Evolutionary conservation across 2,329 filamentous ascomycete genomes (phyloP).

Genomic region (Zymoseptoria brevis): DNA sequence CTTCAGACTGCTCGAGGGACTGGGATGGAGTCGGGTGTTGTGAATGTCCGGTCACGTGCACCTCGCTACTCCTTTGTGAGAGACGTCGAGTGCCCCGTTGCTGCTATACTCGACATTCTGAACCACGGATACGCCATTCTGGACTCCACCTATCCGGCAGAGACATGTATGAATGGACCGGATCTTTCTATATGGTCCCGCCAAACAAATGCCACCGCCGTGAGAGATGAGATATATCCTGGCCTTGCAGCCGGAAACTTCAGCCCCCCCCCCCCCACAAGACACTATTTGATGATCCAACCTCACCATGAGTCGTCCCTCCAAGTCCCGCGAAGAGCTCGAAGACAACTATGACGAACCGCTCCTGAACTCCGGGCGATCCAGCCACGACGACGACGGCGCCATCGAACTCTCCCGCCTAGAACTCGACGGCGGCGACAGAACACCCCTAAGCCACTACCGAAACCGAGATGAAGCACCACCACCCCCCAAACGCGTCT

Average conservation of each 20-base stretch:
- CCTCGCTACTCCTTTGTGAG: background rate
- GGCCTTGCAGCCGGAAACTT: background rate
- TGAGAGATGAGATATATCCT: background rate
- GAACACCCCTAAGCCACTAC: conserved; percentile 15
- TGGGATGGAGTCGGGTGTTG: background rate
- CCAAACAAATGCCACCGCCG: background rate
- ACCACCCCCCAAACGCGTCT: conserved; percentile 10
- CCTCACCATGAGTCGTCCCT: conserved; percentile 10
- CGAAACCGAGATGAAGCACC: conserved; percentile 6
- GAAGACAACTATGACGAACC: conserved; percentile 15
- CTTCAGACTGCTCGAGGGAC: background rate
- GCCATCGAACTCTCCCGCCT: conserved; percentile 11
- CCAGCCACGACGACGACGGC: conserved; percentile 12
- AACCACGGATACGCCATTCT: no score
- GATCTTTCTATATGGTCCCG: no score
- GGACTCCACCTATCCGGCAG: no score
- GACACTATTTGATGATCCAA: background rate
- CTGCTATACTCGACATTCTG: no score
- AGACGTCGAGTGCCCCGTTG: no score
- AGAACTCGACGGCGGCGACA: conserved; percentile 15
- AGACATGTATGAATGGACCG: no score
- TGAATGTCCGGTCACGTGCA: background rate
- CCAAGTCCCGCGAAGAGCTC: conserved; percentile 1
- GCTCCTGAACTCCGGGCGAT: conserved; percentile 14
- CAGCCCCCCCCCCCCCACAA: background rate